Conservation (phyloP, 2,329 filamentous ascomycete genomes). For the Sporothrix globosa region DNA sequence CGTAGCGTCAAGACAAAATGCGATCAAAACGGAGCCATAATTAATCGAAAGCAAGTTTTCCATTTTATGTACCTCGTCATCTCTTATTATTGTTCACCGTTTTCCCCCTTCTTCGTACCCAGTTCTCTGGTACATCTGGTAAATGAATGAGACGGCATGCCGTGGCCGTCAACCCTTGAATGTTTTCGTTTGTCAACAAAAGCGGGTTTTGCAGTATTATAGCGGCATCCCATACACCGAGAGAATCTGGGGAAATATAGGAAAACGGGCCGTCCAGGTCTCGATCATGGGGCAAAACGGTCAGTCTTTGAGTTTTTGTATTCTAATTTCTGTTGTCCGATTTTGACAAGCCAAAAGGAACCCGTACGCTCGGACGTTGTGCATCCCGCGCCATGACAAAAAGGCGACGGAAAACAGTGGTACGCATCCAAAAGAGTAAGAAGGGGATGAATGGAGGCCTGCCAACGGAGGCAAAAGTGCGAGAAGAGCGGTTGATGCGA, state of each 20-base stretch:
- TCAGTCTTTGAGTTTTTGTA: neutral
- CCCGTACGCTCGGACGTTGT: constrained; percentile 20
- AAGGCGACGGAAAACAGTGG: neutral
- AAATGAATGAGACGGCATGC: neutral
- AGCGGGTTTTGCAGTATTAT: neutral
- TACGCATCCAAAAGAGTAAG: neutral
- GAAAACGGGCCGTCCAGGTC: neutral
- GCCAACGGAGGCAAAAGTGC: neutral
- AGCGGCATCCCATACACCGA: neutral
- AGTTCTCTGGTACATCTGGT: neutral
- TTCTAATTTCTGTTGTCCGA: too few species aligned
- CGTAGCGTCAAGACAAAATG: neutral
- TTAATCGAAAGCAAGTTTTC: neutral
- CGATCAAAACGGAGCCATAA: neutral
- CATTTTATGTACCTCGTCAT: neutral
- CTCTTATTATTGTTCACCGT: neutral
- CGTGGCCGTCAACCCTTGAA: neutral
- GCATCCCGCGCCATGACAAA: constrained; percentile 15
- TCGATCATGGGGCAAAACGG: neutral
- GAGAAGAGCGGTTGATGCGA: constrained; percentile 20
- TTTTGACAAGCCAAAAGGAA: too few species aligned
- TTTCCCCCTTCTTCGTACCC: neutral
- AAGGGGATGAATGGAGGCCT: neutral
- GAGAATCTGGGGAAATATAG: constrained; percentile 19
- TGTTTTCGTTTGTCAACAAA: neutral